Conservation (phyloP, 2,329 filamentous ascomycete species). For the Colletotrichum sp. region DNA sequence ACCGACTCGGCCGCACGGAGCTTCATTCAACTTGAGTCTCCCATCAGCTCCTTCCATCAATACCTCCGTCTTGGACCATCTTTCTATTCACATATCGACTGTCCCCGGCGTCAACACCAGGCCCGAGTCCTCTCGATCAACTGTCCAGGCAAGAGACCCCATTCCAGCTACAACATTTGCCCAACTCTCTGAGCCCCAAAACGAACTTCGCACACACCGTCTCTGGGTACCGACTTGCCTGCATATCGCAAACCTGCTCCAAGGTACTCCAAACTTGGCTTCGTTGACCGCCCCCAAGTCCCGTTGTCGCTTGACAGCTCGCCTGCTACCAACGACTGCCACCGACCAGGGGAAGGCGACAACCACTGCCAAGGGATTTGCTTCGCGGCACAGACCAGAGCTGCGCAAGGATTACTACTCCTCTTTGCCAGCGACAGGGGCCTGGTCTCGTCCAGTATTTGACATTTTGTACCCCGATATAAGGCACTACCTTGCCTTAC, state of each 20-base stretch:
- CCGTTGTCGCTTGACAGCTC: conserved; percentile 7
- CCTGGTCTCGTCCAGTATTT: conserved; percentile 1
- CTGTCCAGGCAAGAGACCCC: not conserved
- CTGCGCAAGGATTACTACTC: conserved; percentile 9
- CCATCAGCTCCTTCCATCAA: not conserved
- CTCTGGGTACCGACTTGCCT: not conserved
- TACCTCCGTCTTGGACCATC: not conserved
- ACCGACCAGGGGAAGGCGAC: not conserved
- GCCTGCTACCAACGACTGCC: conserved; percentile 10
- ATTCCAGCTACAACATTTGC: not conserved
- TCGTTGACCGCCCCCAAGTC: conserved; percentile 13
- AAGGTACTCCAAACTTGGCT: conserved; percentile 2
- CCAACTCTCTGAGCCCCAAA: not conserved
- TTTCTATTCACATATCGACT: not conserved
- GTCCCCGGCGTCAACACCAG: not conserved
- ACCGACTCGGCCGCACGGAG: not conserved
- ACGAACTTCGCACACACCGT: not conserved
- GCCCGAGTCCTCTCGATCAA: not conserved
- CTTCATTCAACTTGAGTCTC: not conserved
- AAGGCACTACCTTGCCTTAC: not conserved
- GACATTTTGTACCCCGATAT: conserved; percentile 9
- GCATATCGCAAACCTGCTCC: not conserved
- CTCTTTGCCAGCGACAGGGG: not conserved
- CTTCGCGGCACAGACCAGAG: conserved; percentile 16
- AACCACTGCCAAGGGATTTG: conserved; percentile 5